A percentile compares a stretch with the other conserved stretches of the same genome.
Evolutionary conservation across 1,284 basidiomycete genomes (phyloP).

Genomic region (Neonothopanus nambi): DNA sequence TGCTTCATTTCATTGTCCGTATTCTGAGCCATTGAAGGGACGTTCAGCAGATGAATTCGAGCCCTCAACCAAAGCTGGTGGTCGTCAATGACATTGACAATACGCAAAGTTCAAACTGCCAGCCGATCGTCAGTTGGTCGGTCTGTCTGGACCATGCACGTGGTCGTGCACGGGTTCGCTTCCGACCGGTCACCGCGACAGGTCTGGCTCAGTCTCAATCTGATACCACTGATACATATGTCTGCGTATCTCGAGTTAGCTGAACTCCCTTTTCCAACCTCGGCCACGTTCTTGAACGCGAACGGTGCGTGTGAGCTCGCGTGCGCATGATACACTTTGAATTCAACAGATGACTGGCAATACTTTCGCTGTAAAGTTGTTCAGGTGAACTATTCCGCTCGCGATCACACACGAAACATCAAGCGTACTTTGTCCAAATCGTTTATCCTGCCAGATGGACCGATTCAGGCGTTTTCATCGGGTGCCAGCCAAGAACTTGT

Average conservation of each 20-base stretch:
- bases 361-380: slow-evolving; percentile 31
- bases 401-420: slow-evolving; percentile 49
- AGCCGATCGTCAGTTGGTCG: too few relatives aligned
- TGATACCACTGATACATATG: too few relatives aligned
- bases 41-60: too few relatives aligned
- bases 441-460: slow-evolving; percentile 30
- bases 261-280: slow-evolving; percentile 41
- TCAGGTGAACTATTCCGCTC: slow-evolving; percentile 42
- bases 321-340: too few relatives aligned
- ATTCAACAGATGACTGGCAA: too few relatives aligned
- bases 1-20: slow-evolving; percentile 22
- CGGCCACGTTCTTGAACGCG: slow-evolving; percentile 33
- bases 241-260: slow-evolving; percentile 41
- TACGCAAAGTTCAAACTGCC: too few relatives aligned
- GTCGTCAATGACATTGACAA: too few relatives aligned
- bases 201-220: too few relatives aligned
- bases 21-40: background rate
- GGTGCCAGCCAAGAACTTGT: slow-evolving; percentile 38
- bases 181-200: too few relatives aligned
- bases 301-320: slow-evolving; percentile 23
- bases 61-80: too few relatives aligned
- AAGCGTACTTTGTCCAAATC: slow-evolving; percentile 48
- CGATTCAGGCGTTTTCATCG: slow-evolving; percentile 23
- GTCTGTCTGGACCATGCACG: too few relatives aligned
- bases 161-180: too few relatives aligned